phyloP scores from a whole-genome alignment of 805 yeast genomes.

The Candida saitoana region DNA sequence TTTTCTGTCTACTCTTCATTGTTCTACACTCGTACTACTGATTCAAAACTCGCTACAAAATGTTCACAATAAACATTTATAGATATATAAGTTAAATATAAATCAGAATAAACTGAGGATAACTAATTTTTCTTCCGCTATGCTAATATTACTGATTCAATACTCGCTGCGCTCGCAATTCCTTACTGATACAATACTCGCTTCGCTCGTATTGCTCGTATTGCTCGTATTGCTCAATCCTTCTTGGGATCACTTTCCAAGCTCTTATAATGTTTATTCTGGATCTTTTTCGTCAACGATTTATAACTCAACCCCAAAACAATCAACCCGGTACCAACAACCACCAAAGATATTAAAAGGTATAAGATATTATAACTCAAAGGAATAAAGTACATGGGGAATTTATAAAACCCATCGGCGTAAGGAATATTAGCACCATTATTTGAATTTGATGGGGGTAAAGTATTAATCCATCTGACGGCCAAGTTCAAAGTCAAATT shows the following conservation, averaged over 20 bases:
- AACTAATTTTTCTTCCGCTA: no score
- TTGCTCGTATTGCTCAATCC: constrained; percentile 14
- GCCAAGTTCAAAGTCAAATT: constrained; percentile 53
- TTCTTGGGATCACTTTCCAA: constrained; percentile 23
- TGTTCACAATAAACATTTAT: no score
- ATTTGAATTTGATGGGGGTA: constrained; percentile 12
- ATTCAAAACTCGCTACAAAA: no score
- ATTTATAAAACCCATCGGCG: constrained; percentile 36
- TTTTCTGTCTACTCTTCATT: no score
- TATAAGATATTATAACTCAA: constrained; percentile 20
- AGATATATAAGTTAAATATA: background rate
- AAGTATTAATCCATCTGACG: constrained; percentile 50
- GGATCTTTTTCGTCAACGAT: constrained; percentile 16
- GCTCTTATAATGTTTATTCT: constrained; percentile 14
- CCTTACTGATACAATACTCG: no score
- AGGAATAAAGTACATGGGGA: constrained; percentile 30
- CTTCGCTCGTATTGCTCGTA: no score
- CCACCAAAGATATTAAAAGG: constrained; percentile 16
- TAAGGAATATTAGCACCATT: constrained; percentile 25
- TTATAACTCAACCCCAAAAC: constrained; percentile 23
- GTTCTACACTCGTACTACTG: constrained; percentile 26
- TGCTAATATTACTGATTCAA: no score
- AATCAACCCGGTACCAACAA: constrained; percentile 20
- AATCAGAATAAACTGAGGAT: no score
- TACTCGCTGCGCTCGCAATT: no score